Base-by-base conservation (phyloP, 768 basidiomycete genomes). In the Plicaturopsis crispa region DNA sequence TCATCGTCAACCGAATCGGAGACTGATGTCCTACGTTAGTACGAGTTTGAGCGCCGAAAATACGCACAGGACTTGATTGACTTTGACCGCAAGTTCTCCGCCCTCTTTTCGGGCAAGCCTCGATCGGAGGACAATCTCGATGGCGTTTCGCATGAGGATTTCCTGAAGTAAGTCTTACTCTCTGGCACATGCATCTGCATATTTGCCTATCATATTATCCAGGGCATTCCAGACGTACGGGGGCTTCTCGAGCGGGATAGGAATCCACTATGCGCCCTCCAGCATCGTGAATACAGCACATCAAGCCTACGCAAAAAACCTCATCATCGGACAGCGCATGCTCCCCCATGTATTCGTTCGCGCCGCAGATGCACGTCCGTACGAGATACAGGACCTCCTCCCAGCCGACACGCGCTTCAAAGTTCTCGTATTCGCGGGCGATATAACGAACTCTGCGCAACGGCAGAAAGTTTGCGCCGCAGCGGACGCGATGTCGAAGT, bases 361-460 rank as follows among this genome's bases (percentile, higher is more conserved):
- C 5, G 56, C 59, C 6, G 61, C 63, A 4, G 58, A 71, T 31
- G 52, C 50, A 5, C 54, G 59, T 4, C 61, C 63, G 0, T 36
- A 56, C 13, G 61, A 70, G 14, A 44, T 71, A 21, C 67, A 67
- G 3, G 67, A 69, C 41, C 35, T 66, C 18, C 49, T 68, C n/a
- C 58, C 57, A 0, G 38, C 61, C 2, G 62, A 71, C 28, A 47
- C 45, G 12, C 52, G 65, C 14, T 70, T 63, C 52, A 62, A 69
- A 30, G 13, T 24, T 11, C 41, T 42, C 19, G 11, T 43, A 6
- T 40, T 45, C 30, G 24, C 38, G 16, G 60, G 63, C 43, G 64
- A 69, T 33, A 36, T 59, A 16, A 50, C 49, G 6, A 40, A 53
- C 33, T 35, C 20, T 10, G 13, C 30, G 10, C 55, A 56, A 34